Conservation (phyloP, 2,329 filamentous ascomycete species). For the Colletotrichum zoysiae region DNA sequence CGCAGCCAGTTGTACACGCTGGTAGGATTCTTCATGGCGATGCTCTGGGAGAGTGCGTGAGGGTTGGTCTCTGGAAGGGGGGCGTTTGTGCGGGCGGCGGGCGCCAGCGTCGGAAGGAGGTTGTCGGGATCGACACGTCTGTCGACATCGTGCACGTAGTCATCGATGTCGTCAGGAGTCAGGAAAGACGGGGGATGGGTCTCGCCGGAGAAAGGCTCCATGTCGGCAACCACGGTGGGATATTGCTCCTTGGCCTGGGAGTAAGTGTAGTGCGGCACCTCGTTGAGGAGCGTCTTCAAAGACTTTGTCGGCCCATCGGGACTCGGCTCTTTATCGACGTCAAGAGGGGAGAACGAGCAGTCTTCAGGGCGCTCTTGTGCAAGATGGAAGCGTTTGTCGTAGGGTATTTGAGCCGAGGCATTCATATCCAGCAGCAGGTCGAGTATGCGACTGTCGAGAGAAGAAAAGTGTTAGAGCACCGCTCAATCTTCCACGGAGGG, state of each 20-base stretch:
- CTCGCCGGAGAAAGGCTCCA: constrained; percentile 64
- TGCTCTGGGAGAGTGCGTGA: constrained; percentile 53
- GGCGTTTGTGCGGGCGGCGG: constrained; percentile 53
- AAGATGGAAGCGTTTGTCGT: constrained; percentile 81
- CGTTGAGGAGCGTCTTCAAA: constrained; percentile 62
- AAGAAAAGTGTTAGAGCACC: constrained; percentile 8
- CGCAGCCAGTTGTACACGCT: constrained; percentile 97
- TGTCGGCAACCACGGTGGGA: constrained; percentile 66
- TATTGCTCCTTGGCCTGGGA: constrained; percentile 71
- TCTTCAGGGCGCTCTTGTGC: constrained; percentile 61
- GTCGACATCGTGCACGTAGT: constrained; percentile 78
- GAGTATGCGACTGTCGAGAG: constrained; percentile 77
- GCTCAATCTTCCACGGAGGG: background rate
- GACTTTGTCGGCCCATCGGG: constrained; percentile 61
- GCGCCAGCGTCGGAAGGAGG: constrained; percentile 65
- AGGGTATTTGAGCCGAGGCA: constrained; percentile 81
- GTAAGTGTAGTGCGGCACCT: constrained; percentile 66
- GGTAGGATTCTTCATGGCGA: constrained; percentile 76
- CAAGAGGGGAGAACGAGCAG: constrained; percentile 49
- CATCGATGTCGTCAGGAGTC: constrained; percentile 77
- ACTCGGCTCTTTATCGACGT: constrained; percentile 48
- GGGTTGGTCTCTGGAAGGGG: constrained; percentile 50
- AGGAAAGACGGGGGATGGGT: constrained; percentile 75
- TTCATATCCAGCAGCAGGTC: constrained; percentile 94
- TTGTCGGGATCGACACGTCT: constrained; percentile 57